Conservation (phyloP, 345 rosid species). For the Cochlearia excelsa region DNA sequence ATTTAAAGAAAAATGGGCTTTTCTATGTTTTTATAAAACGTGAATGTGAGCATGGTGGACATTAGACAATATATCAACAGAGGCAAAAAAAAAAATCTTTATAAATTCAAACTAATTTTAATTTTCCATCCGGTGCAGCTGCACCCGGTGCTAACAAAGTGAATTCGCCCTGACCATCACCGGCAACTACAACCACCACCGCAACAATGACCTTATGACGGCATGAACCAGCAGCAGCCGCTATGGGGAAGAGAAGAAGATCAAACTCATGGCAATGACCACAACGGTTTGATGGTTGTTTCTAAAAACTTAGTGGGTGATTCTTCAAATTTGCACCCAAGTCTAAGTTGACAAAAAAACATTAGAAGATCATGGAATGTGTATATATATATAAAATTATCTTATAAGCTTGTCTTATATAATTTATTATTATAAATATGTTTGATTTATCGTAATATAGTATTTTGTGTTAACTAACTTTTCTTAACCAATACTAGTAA, state of each 20-base stretch:
- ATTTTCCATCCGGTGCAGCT: too few relatives aligned
- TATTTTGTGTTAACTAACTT: too few relatives aligned
- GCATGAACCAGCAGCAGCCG: constrained; percentile 45
- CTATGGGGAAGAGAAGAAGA: constrained; percentile 75
- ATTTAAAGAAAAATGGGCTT: too few relatives aligned
- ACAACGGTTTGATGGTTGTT: constrained; percentile 16
- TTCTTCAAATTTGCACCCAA: constrained; percentile 59
- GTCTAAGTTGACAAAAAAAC: constrained; percentile 44
- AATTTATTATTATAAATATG: constrained; percentile 22
- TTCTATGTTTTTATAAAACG: too few relatives aligned
- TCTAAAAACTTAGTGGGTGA: constrained; percentile 34
- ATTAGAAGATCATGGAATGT: constrained; percentile 28
- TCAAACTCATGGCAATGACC: constrained; percentile 63
- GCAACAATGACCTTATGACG: constrained; percentile 65
- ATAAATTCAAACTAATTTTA: too few relatives aligned
- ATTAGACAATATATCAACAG: too few relatives aligned
- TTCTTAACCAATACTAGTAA: too few relatives aligned
- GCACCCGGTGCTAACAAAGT: too few relatives aligned
- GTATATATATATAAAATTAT: constrained; percentile 18
- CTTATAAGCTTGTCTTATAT: constrained; percentile 23
- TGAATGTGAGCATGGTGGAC: too few relatives aligned
- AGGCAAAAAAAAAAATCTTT: too few relatives aligned
- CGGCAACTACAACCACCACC: constrained; percentile 67
- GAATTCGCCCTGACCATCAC: too few relatives aligned
- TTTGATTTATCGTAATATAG: neutral